These are phyloP conservation scores for Phaseolus coccineus DNA, from an alignment of 331 rosid species.

Conservation along the genomic window DNA sequence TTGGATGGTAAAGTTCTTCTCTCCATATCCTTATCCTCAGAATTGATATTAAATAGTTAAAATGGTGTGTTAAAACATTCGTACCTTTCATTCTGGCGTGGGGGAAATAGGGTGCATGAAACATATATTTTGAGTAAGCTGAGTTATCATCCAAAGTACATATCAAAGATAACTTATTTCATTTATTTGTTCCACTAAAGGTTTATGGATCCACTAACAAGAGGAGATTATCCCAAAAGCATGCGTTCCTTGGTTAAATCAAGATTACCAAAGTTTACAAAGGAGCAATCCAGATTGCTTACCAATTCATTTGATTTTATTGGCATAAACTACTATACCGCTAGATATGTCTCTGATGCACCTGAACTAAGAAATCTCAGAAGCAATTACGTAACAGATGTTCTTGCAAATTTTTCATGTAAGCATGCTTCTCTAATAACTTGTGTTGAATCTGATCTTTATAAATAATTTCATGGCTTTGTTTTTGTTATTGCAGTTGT, in stretches of 20 bases:
- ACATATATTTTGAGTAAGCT: background rate
- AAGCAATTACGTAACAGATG: slow-evolving; percentile 40
- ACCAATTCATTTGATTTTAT: slow-evolving; percentile 48
- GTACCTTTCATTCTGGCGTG: background rate
- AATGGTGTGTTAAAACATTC: background rate
- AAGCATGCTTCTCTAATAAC: background rate
- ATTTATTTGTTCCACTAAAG: background rate
- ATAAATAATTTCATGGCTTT: background rate
- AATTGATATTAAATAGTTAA: no score
- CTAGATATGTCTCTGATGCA: slow-evolving; percentile 44
- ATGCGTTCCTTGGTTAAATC: slow-evolving; percentile 2
- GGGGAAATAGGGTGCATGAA: background rate
- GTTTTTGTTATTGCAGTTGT: slow-evolving; percentile 34
- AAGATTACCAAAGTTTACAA: slow-evolving; percentile 45
- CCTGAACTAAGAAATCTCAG: slow-evolving; percentile 37
- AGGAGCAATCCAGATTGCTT: slow-evolving; percentile 20
- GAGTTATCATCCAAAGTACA: background rate
- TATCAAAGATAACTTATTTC: background rate
- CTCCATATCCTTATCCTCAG: background rate
- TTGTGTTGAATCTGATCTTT: background rate
- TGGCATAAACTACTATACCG: slow-evolving; percentile 46
- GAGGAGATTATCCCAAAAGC: slow-evolving; percentile 30
- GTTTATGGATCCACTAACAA: slow-evolving; percentile 34
- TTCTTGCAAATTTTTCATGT: slow-evolving; percentile 22
- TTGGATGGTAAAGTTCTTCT: slow-evolving; percentile 57